Conservation (phyloP, 768 basidiomycete genomes). For the Astraeus odoratus region DNA sequence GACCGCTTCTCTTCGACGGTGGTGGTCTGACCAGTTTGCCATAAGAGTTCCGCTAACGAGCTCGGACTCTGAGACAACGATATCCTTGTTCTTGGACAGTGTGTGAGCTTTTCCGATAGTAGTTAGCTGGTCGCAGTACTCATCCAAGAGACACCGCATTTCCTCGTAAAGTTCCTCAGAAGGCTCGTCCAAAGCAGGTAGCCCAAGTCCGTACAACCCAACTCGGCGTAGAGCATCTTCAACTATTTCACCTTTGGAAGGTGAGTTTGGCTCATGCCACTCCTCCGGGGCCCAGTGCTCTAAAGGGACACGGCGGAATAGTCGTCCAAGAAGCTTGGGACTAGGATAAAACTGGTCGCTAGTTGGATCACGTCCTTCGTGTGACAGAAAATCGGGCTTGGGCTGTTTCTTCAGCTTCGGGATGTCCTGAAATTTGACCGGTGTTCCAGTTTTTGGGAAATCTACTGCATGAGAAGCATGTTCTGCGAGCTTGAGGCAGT, state of each 20-base stretch:
- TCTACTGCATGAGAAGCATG: constrained; percentile 43
- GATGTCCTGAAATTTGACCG: constrained; percentile 30
- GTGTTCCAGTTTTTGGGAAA: constrained; percentile 38
- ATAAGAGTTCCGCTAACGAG: constrained; percentile 40
- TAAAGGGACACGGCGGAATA: constrained; percentile 40
- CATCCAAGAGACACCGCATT: constrained; percentile 31
- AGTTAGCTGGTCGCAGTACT: constrained; percentile 28
- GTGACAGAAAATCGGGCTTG: constrained; percentile 40
- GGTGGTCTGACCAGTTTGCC: constrained; percentile 37
- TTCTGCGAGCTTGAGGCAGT: constrained; percentile 38
- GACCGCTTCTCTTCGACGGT: constrained; percentile 33
- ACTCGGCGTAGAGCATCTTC: constrained; percentile 18
- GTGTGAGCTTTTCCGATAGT: constrained; percentile 32
- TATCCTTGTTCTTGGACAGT: constrained; percentile 29
- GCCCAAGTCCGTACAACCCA: constrained; percentile 27
- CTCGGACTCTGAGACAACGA: constrained; percentile 34
- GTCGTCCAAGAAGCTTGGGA: constrained; percentile 33
- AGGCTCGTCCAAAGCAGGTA: constrained; percentile 19
- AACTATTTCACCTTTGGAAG: constrained; percentile 24
- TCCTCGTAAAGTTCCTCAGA: constrained; percentile 27
- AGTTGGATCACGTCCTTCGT: constrained; percentile 28
- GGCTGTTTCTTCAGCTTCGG: constrained; percentile 21
- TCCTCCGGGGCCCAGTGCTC: constrained; percentile 25
- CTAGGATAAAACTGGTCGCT: constrained; percentile 33
- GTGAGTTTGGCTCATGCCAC: constrained; percentile 11